Base-by-base conservation (phyloP, 1,139 yeast species). In the Suhomyces panamericanus region DNA sequence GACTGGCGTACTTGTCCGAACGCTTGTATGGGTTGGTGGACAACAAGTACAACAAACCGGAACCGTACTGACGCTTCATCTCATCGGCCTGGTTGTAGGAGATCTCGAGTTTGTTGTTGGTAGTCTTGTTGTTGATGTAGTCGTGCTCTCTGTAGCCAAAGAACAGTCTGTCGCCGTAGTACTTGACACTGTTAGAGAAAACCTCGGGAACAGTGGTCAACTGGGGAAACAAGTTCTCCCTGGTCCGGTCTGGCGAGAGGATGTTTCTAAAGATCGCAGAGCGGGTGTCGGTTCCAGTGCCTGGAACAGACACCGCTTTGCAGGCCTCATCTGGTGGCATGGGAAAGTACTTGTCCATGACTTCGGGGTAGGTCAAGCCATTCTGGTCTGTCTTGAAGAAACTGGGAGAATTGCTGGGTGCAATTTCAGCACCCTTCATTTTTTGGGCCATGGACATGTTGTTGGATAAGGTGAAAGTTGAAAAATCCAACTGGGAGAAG, bases 261-360 rank as follows among this genome's bases (percentile, higher is more conserved):
- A 49, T 47, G 50, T 68, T 70, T 35, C 77, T 53, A 54, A 64
- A 72, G 37, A 70, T 60, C 11, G 62, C 56, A 11, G 73, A 65
- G 47, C 48, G 65, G 1, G 73, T 75, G 1, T 51, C 56, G 27
- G 54, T 51, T 26, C 53, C 64, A 12, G 73, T 57, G 2, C 70
- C 71, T 1, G 66, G 62, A 15, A 70, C 46, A 4, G 69, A 58
- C 6, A 61, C 55, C 1, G 74, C 4, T 20, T 20, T 20, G 24
- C 24, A 20, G 5, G 24, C 24, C 54, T 12, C 46, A 34, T 27
- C 32, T 32, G 14, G 39, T 26, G 60, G 58, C 20, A 67, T 52
- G 4, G 75, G 76, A 30, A 69, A 48, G 39, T 48, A 42, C 31
- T 55, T 50, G 16, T 56, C 51, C 28, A 63, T 43, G 43, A 42